Conservation (phyloP, 2,329 filamentous ascomycete species). For the Byssochlamys sp. region DNA sequence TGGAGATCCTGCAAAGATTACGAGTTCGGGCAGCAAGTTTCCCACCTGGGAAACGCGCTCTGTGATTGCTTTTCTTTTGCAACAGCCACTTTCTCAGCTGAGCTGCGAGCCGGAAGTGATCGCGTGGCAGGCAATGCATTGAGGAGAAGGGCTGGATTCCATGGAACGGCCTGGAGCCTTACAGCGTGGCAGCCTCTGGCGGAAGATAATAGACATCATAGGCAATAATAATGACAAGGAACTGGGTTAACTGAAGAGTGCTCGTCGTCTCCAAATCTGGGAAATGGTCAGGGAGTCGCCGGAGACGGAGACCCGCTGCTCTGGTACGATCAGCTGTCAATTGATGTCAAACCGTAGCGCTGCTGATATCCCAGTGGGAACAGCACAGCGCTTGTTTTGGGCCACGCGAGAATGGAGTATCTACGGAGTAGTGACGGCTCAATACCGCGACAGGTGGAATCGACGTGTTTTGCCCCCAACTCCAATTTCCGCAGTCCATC, state of each 20-base stretch:
- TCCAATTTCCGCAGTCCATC: too few relatives aligned
- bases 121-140: not conserved
- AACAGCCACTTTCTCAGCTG: not conserved
- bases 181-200: not conserved
- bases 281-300: not conserved
- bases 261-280: not conserved
- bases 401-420: slow-evolving; percentile 8
- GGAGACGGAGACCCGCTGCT: not conserved
- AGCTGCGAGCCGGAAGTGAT: not conserved
- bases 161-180: not conserved
- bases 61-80: not conserved
- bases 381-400: not conserved
- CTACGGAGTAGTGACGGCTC: too few relatives aligned
- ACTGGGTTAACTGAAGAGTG: not conserved
- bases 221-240: not conserved
- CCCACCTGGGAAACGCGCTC: not conserved
- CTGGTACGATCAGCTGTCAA: not conserved
- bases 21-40: not conserved
- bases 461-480: too few relatives aligned
- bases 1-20: not conserved
- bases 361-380: not conserved
- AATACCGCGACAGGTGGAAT: too few relatives aligned
- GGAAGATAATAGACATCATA: not conserved
- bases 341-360: not conserved
- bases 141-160: not conserved